Evolutionary conservation across 2,329 filamentous ascomycete species (phyloP).

Genomic region (Bimuria novae-zelandiae): DNA sequence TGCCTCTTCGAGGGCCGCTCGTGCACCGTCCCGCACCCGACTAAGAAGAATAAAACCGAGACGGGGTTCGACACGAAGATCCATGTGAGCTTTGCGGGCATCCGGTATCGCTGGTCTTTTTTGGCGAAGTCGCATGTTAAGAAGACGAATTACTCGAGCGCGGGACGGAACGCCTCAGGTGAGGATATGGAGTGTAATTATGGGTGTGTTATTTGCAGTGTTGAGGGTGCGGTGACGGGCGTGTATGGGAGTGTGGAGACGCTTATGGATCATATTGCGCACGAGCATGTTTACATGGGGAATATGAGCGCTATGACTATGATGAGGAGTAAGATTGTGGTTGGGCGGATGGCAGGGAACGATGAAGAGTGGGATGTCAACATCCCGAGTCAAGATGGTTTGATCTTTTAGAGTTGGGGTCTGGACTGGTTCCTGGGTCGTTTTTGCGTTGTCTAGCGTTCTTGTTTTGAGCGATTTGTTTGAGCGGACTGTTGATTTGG

Average conservation of each 20-base stretch:
- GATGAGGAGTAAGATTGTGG: conserved; percentile 40
- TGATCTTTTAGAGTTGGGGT: conserved; percentile 9
- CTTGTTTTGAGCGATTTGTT: not conserved
- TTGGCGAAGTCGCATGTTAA: conserved; percentile 45
- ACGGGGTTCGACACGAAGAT: conserved; percentile 36
- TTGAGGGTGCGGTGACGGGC: conserved; percentile 36
- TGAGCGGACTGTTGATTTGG: not conserved
- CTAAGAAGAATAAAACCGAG: conserved; percentile 35
- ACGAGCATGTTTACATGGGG: conserved; percentile 37
- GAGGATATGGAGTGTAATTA: conserved; percentile 32
- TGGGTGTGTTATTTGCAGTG: conserved; percentile 44
- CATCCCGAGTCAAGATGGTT: conserved; percentile 25
- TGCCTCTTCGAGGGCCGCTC: conserved; percentile 43
- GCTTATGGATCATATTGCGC: conserved; percentile 46
- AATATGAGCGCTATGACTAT: conserved; percentile 32
- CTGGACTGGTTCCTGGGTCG: not conserved
- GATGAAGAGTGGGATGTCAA: conserved; percentile 47
- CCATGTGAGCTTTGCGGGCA: conserved; percentile 29
- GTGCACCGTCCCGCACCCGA: conserved; percentile 25
- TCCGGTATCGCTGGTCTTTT: conserved; percentile 47
- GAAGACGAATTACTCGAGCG: conserved; percentile 13
- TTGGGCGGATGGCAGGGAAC: conserved; percentile 39
- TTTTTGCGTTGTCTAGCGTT: not conserved
- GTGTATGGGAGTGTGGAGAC: conserved; percentile 46
- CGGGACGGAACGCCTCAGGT: conserved; percentile 4